Conservation (phyloP, 176 grass and related monocot species). For the Cenchrus fungigraminus region DNA sequence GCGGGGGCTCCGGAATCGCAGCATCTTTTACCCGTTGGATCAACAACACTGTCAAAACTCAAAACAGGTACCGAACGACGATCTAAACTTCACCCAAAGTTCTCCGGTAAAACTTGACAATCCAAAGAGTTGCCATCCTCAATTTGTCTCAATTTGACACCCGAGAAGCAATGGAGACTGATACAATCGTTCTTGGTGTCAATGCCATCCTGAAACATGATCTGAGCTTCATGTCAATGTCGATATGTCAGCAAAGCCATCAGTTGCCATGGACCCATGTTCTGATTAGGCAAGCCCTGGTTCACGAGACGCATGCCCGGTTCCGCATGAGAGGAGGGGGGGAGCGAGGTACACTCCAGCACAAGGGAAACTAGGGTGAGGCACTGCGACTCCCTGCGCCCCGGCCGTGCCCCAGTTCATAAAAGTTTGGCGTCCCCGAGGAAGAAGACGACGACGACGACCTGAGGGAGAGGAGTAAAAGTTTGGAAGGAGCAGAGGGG, state of each 20-base stretch:
- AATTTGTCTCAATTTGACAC: too few species aligned
- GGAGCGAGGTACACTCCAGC: constrained; percentile 1
- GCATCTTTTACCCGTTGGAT: constrained; percentile 18
- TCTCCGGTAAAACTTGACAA: too few species aligned
- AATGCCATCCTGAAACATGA: neutral
- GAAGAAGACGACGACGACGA: constrained; percentile 19
- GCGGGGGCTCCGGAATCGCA: neutral
- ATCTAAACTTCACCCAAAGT: too few species aligned
- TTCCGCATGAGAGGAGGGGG: neutral
- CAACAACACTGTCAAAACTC: constrained; percentile 17
- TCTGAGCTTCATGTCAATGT: neutral
- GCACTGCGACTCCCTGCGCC: neutral
- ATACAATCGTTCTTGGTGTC: neutral
- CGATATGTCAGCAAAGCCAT: too few species aligned
- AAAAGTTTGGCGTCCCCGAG: constrained; percentile 46
- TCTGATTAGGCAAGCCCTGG: constrained; percentile 18
- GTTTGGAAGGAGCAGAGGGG: constrained; percentile 46
- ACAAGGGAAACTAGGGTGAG: constrained; percentile 38
- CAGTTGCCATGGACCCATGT: neutral
- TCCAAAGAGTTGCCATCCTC: too few species aligned
- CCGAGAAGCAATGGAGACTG: too few species aligned
- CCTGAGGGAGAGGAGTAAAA: constrained; percentile 16
- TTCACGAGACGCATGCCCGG: constrained; percentile 22
- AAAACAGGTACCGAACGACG: neutral
- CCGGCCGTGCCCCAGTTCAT: neutral